phyloP scores from a whole-genome alignment of 2,329 filamentous ascomycete species.

The Claviceps capensis region DNA sequence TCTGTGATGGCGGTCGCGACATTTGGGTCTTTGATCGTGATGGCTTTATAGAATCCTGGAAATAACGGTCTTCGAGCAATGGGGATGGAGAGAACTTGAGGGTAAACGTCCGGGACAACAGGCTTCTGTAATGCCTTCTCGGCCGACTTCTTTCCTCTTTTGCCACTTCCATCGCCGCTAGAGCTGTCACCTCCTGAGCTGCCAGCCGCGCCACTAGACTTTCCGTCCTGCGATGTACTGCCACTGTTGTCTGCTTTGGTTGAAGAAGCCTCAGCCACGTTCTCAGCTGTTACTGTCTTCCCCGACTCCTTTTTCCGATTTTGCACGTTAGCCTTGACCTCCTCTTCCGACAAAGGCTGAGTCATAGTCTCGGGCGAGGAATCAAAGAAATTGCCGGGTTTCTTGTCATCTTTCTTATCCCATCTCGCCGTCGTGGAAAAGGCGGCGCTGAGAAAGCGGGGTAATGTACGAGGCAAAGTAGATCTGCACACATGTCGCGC shows the following conservation, averaged over 20 bases:
- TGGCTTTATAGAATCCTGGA: conserved; percentile 96
- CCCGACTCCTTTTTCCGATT: conserved; percentile 29
- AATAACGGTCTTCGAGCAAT: conserved; percentile 90
- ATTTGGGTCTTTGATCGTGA: conserved; percentile 86
- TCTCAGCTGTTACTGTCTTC: conserved; percentile 31
- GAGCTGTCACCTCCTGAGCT: conserved; percentile 45
- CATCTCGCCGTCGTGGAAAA: conserved; percentile 24
- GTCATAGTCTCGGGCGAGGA: conserved; percentile 25
- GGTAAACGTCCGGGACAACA: conserved; percentile 85
- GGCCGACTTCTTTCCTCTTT: conserved; percentile 56
- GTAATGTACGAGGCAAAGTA: conserved; percentile 16
- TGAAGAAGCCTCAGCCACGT: conserved; percentile 29
- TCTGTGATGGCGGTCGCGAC: conserved; percentile 88
- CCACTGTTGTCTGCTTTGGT: conserved; percentile 28
- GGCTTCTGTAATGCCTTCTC: conserved; percentile 77
- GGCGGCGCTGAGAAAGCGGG: conserved; percentile 15
- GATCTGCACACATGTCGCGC: conserved; percentile 19
- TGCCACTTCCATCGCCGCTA: conserved; percentile 44
- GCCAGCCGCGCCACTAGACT: conserved; percentile 23
- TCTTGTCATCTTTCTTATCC: conserved; percentile 23
- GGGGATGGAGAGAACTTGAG: conserved; percentile 93
- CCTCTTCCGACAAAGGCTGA: conserved; percentile 38
- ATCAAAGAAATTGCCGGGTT: conserved; percentile 38
- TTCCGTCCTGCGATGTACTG: conserved; percentile 33
- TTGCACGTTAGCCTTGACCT: conserved; percentile 36